Evolutionary conservation across 345 rosid species (phyloP).

Genomic region (Noccaea bulbosa): DNA sequence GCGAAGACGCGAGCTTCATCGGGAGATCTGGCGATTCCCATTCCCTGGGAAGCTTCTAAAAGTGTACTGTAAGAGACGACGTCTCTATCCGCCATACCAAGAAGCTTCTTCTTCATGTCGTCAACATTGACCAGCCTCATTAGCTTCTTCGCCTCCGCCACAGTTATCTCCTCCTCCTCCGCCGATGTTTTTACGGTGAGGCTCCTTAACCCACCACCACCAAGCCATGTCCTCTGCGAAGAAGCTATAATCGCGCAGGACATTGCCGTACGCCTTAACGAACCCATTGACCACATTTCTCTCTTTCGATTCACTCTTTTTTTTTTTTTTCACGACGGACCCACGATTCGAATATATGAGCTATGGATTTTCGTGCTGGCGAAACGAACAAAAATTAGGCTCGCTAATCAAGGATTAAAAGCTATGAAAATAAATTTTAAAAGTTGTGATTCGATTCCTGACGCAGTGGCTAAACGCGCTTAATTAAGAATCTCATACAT

Average conservation of each 20-base stretch:
- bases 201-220: constrained; percentile 20
- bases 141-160: constrained; percentile 71
- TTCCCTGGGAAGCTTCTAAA: constrained; percentile 59
- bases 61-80: constrained; percentile 61
- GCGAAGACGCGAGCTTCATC: constrained; percentile 81
- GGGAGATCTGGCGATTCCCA: constrained; percentile 75
- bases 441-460: constrained; percentile 5
- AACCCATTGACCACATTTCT: constrained; percentile 41
- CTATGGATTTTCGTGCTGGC: constrained; percentile 7
- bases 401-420: constrained; percentile 14
- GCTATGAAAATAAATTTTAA: neutral
- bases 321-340: neutral
- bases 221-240: constrained; percentile 21
- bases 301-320: neutral
- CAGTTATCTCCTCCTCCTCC: constrained; percentile 43
- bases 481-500: neutral
- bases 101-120: constrained; percentile 64
- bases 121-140: constrained; percentile 89
- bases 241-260: constrained; percentile 17
- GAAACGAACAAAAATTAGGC: neutral
- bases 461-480: neutral
- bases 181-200: constrained; percentile 10
- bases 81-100: constrained; percentile 67
- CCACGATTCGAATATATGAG: constrained; percentile 27
- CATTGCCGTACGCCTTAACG: constrained; percentile 32